A percentile compares a stretch with the other conserved stretches of the same genome.
Evolutionary conservation across 83 land plant genomes (phyloP).

Genomic region (Thuja plicata): DNA sequence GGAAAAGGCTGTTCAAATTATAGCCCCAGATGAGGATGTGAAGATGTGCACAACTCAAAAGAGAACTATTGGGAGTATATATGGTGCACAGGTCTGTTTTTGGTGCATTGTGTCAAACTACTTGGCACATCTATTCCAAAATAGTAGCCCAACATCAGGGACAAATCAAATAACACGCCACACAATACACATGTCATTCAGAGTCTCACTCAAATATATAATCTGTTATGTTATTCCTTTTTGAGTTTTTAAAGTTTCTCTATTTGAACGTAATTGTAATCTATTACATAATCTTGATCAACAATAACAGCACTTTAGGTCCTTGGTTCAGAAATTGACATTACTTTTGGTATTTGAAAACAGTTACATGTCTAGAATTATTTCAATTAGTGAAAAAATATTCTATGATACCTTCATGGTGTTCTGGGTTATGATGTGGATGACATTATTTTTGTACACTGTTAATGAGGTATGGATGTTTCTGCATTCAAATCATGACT

Average conservation of each 20-base stretch:
- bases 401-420: background rate
- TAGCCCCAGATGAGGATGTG: background rate
- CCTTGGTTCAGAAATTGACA: background rate
- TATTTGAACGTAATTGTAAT: background rate
- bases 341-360: background rate
- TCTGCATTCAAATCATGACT: background rate
- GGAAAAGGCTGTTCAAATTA: background rate
- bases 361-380: background rate
- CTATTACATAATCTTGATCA: background rate
- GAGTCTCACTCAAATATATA: background rate
- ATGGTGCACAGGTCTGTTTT: background rate
- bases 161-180: background rate
- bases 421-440: background rate
- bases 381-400: background rate
- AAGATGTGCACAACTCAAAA: background rate
- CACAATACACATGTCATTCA: background rate
- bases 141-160: background rate
- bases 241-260: background rate
- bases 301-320: background rate
- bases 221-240: background rate
- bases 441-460: background rate
- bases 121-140: background rate
- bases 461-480: background rate
- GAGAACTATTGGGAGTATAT: background rate
- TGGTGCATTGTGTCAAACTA: background rate